These are phyloP conservation scores for Hypoxylon sp. DNA, from an alignment of 2,329 filamentous ascomycete species.

Conservation along the genomic window DNA sequence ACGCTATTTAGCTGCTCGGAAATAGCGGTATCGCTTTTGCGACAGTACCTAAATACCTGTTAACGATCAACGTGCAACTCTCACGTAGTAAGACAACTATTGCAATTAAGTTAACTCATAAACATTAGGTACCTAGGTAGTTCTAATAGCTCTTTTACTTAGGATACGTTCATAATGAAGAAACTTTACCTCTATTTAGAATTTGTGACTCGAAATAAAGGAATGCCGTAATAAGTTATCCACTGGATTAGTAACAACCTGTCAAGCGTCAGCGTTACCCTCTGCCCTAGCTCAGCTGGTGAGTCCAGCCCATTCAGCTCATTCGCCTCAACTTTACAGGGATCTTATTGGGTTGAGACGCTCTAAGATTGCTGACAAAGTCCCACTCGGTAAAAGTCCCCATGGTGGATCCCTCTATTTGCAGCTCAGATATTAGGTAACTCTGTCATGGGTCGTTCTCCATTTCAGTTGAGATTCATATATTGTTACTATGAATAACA, in stretches of 20 bases:
- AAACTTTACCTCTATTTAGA: not conserved
- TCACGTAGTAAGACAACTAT: not conserved
- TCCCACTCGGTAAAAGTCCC: not conserved
- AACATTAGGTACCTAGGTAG: too few species aligned
- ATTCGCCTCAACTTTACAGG: not conserved
- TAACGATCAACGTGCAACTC: not conserved
- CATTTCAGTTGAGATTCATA: too few species aligned
- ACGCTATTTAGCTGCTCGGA: too few species aligned
- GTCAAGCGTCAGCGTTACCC: not conserved
- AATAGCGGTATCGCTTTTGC: too few species aligned
- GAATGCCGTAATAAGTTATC: not conserved
- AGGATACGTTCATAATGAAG: not conserved
- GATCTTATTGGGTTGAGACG: not conserved
- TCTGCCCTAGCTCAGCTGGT: not conserved
- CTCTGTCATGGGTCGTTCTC: not conserved
- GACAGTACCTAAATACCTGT: too few species aligned
- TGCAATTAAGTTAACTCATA: not conserved
- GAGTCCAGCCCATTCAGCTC: not conserved
- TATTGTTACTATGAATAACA: not conserved
- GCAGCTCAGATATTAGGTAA: not conserved
- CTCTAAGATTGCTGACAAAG: not conserved
- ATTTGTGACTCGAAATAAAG: not conserved
- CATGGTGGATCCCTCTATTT: not conserved
- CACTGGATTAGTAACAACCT: not conserved
- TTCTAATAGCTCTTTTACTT: not conserved